Conservation (phyloP, 768 basidiomycete species). For the Xerocomellus chrysenteron region DNA sequence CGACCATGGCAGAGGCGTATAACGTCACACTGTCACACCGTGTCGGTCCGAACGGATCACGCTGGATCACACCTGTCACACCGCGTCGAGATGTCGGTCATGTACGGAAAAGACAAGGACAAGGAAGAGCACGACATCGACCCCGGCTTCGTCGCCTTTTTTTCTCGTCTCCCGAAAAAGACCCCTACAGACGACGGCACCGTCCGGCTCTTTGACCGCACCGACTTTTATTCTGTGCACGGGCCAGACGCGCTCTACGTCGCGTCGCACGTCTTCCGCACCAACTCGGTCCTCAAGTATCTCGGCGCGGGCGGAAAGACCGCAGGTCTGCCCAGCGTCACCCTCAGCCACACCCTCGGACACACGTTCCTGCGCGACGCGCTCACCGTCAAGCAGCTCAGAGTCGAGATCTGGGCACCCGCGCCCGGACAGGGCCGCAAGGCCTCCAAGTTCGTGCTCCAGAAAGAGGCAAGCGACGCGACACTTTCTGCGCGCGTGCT, state of each 20-base stretch:
- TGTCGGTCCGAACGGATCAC: not conserved
- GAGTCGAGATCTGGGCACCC: slow-evolving; percentile 87
- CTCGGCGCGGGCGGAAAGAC: slow-evolving; percentile 65
- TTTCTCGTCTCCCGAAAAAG: slow-evolving; percentile 57
- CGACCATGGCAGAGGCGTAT: slow-evolving; percentile 19
- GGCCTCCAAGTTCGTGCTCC: slow-evolving; percentile 68
- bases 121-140: slow-evolving; percentile 54
- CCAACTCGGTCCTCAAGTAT: slow-evolving; percentile 90
- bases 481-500: not conserved
- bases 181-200: slow-evolving; percentile 74
- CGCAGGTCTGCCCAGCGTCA: slow-evolving; percentile 72
- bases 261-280: slow-evolving; percentile 79
- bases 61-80: slow-evolving; percentile 11
- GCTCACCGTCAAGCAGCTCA: slow-evolving; percentile 83
- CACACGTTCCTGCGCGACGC: slow-evolving; percentile 85
- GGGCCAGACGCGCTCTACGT: slow-evolving; percentile 87
- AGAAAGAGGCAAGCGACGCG: slow-evolving; percentile 63
- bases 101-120: slow-evolving; percentile 69
- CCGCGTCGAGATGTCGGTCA: slow-evolving; percentile 45
- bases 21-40: slow-evolving; percentile 27
- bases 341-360: slow-evolving; percentile 72
- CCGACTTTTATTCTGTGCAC: slow-evolving; percentile 85
- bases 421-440: slow-evolving; percentile 76
- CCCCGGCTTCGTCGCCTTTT: slow-evolving; percentile 76
- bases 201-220: slow-evolving; percentile 83